Evolutionary conservation across 371 early-diverging fungal genomes (phyloP).

Genomic region (Rhizoclosmatium hyalinum): DNA sequence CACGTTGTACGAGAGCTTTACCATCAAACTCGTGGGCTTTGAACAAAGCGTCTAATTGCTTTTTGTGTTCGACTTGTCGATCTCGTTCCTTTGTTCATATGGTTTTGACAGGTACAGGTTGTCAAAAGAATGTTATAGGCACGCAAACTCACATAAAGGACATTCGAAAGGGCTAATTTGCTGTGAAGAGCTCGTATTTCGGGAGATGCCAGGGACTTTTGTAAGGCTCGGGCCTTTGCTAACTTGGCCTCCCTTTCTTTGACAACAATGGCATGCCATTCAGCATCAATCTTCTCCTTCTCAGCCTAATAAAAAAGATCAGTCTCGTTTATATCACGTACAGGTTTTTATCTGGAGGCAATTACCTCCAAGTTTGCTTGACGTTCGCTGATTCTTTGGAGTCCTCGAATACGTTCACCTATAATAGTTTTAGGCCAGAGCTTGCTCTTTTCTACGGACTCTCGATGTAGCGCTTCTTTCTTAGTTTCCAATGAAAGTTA

Average conservation of each 20-base stretch:
- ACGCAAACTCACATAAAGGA: neutral
- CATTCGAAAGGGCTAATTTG: conserved; percentile 14
- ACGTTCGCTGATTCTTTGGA: neutral
- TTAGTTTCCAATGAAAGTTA: neutral
- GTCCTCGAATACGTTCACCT: neutral
- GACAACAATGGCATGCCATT: conserved; percentile 20
- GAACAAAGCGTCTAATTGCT: neutral
- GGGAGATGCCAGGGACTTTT: neutral
- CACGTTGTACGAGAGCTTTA: neutral
- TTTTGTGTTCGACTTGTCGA: conserved; percentile 22
- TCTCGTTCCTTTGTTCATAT: conserved; percentile 14
- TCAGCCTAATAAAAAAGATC: neutral
- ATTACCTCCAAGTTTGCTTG: conserved; percentile 2
- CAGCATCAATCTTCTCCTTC: conserved; percentile 4
- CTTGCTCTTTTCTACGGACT: conserved; percentile 20
- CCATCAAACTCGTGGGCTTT: conserved; percentile 11
- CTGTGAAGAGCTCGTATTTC: conserved; percentile 13
- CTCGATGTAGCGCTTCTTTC: neutral
- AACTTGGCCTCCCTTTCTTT: conserved; percentile 7
- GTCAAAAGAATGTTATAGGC: neutral
- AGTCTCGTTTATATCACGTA: neutral
- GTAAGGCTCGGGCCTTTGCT: neutral
- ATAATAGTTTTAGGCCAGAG: conserved; percentile 6
- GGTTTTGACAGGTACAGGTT: neutral
- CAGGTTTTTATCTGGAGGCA: neutral